Evolutionary conservation across 768 basidiomycete species (phyloP), one percentile per base, ranked within the genome.

Genomic region (Nidularia pulvinata): DNA sequence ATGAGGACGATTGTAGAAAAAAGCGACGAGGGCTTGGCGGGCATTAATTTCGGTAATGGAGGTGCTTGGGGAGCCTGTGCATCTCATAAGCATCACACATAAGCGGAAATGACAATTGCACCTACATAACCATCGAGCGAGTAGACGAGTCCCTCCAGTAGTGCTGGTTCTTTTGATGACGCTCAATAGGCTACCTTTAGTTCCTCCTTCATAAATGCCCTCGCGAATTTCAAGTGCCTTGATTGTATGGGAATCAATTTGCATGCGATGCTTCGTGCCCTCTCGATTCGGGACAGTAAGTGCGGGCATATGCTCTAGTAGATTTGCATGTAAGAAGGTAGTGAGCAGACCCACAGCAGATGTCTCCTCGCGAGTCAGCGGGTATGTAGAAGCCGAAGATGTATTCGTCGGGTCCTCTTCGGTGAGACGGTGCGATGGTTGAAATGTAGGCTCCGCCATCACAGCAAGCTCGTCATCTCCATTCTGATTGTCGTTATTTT

Each of bases 181-280:
- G 59, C 83, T 88, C 33, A 93, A 61, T 51, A 95, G 75, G 60
- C 86, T 92, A 4, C 93, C 93, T 52, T 80, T 82, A 9, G 72
- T 66, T 0, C 90, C 85, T 0, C 90, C 89, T 61, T 93, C 91
- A 33, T 84, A 75, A 30, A 84, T 78, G 33, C 79, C 80, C 71
- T 93, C 91, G 22, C 85, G 79, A 50, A 95, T 88, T 67, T 95
- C 93, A 45, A 95, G 81, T n/a, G 89, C 87, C 64, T 89, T 88
- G 68, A 94, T 88, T 1, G 93, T 94, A 64, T 94, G 86, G 4
- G 89, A 80, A 64, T 95, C 93, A 52, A 95, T 91, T 59, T 93
- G 88, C 91, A 95, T 92, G n/a, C 86, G 77, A 25, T 76, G 72
- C 30, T 74, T 63, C 13, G 66, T 56, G 14, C 67, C 74, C 66